phyloP scores from a whole-genome alignment of 768 basidiomycete species.

The Clitopilus hobsonii region DNA sequence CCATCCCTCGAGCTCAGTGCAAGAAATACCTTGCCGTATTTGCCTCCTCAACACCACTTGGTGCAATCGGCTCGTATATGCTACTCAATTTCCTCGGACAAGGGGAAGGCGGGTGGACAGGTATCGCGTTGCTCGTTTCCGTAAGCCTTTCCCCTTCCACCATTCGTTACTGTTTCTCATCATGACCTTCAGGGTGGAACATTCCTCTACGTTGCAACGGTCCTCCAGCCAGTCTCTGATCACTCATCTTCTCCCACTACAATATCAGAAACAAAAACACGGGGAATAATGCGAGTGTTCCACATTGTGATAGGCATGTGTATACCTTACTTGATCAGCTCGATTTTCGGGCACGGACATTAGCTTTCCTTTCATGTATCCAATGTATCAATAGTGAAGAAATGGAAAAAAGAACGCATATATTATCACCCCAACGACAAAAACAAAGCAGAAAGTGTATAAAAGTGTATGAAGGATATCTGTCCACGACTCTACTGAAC shows the following conservation, averaged over 20 bases:
- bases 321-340: slow-evolving; percentile 57
- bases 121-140: slow-evolving; percentile 77
- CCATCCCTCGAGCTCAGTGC: slow-evolving; percentile 60
- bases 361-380: slow-evolving; percentile 12
- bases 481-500: background rate
- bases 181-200: slow-evolving; percentile 67
- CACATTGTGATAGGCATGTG: slow-evolving; percentile 68
- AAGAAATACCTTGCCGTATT: slow-evolving; percentile 75
- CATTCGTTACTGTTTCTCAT: background rate
- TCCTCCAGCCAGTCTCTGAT: slow-evolving; percentile 72
- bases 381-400: background rate
- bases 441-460: background rate
- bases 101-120: slow-evolving; percentile 55
- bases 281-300: slow-evolving; percentile 38
- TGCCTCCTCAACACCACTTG: slow-evolving; percentile 77
- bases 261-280: slow-evolving; percentile 28
- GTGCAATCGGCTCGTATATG: slow-evolving; percentile 73
- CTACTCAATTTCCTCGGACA: slow-evolving; percentile 54
- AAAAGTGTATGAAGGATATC: background rate
- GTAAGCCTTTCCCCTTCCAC: slow-evolving; percentile 38
- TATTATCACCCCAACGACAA: background rate
- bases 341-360: slow-evolving; percentile 61
- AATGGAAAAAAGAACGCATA: background rate
- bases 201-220: slow-evolving; percentile 91
- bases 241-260: slow-evolving; percentile 27